Percentiles rank a stretch among this genome's conserved stretches.
Evolutionary conservation across 2,329 filamentous ascomycete genomes (phyloP).

Genomic region (Fusarium cyanostomum): DNA sequence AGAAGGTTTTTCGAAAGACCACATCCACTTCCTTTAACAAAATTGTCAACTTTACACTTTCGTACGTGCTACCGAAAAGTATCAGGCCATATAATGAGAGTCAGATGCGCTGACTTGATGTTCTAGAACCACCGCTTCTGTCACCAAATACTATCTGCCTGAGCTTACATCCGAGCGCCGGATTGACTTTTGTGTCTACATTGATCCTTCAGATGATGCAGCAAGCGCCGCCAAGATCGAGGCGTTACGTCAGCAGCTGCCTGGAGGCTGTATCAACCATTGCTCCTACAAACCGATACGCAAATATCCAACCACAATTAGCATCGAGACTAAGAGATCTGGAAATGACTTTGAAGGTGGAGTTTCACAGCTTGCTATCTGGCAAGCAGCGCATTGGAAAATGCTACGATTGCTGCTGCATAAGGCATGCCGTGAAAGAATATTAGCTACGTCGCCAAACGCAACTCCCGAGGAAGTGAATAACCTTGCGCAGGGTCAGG

Average conservation of each 20-base stretch:
- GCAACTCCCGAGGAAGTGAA: background rate
- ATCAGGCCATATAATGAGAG: too few relatives aligned
- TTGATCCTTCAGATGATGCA: rapidly evolving
- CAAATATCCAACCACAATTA: too few relatives aligned
- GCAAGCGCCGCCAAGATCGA: rapidly evolving
- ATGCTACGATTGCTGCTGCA: background rate
- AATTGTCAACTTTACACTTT: too few relatives aligned
- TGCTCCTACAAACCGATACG: background rate
- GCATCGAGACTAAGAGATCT: background rate
- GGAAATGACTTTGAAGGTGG: background rate
- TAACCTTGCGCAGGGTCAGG: too few relatives aligned
- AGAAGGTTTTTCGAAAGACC: too few relatives aligned
- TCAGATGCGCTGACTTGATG: too few relatives aligned
- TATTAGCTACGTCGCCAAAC: too few relatives aligned
- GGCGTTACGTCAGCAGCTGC: rapidly evolving
- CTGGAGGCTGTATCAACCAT: background rate
- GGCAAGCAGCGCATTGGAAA: background rate
- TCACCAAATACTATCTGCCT: too few relatives aligned
- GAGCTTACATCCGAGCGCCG: too few relatives aligned
- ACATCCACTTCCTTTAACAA: too few relatives aligned
- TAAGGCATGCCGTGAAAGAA: background rate
- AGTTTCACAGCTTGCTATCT: background rate
- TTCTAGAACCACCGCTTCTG: too few relatives aligned
- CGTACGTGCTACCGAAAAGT: too few relatives aligned
- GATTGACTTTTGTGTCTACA: background rate